A percentile compares a stretch with the other conserved stretches of the same genome.
Conservation (phyloP, 345 rosid genomes). For the Jatropha curcas region DNA sequence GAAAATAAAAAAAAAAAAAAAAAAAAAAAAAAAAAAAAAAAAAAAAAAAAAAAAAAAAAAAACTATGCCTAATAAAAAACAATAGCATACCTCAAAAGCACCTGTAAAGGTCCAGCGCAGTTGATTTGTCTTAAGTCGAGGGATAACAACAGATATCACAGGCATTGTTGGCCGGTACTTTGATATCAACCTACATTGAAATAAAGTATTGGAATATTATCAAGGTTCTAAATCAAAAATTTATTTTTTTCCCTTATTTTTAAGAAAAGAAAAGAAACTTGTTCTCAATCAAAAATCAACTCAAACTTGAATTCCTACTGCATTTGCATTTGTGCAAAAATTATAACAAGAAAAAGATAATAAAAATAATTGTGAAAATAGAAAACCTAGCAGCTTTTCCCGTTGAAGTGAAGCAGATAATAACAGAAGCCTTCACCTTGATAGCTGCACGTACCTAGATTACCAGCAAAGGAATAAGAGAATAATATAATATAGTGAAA, state of each 20-base stretch:
- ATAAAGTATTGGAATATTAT: background rate
- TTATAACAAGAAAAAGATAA: background rate
- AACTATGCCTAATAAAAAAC: background rate
- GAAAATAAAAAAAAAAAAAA: no score
- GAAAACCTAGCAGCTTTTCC: slow-evolving; percentile 90
- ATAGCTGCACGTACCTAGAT: slow-evolving; percentile 91
- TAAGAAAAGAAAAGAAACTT: background rate
- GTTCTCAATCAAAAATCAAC: background rate
- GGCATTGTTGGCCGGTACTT: slow-evolving; percentile 99
- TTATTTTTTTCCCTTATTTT: background rate
- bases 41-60: no score
- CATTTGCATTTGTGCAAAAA: background rate
- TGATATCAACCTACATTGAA: slow-evolving; percentile 71
- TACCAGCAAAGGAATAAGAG: background rate
- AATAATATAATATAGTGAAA: background rate
- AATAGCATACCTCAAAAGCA: slow-evolving; percentile 75
- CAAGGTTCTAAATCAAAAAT: background rate
- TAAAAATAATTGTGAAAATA: slow-evolving; percentile 18
- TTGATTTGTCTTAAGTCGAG: slow-evolving; percentile 95
- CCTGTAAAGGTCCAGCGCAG: slow-evolving; percentile 95
- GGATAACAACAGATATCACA: slow-evolving; percentile 93
- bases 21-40: no score
- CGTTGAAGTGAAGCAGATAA: slow-evolving; percentile 95
- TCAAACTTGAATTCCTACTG: background rate
- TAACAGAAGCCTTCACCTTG: slow-evolving; percentile 95